Conservation (phyloP, 305 asterid genomes). For the Solanum hybrid region DNA sequence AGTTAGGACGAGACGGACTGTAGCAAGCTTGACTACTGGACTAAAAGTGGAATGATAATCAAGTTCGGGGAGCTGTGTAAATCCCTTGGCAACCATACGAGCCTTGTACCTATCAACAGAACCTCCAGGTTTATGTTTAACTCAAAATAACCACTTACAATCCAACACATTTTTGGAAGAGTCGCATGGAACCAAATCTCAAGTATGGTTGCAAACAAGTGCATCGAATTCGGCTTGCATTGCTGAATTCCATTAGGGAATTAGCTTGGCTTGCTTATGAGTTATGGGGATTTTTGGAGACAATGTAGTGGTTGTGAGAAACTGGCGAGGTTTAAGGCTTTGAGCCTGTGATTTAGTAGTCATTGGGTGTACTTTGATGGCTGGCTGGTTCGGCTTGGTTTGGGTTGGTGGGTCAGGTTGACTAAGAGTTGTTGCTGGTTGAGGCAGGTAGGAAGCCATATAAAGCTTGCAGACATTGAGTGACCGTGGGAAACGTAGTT, state of each 20-base stretch:
- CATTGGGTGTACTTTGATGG: background rate
- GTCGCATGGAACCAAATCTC: background rate
- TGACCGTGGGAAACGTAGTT: background rate
- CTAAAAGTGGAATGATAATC: background rate
- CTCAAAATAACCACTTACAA: background rate
- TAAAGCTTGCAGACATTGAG: background rate
- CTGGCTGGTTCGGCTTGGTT: background rate
- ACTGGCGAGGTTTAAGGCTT: background rate
- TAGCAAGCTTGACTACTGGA: background rate
- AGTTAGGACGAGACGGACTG: background rate
- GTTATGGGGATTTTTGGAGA: background rate
- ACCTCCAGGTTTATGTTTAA: no score
- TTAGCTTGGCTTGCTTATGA: background rate
- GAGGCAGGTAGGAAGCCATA: background rate
- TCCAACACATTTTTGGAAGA: background rate
- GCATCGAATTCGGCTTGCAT: background rate
- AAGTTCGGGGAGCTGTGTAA: background rate
- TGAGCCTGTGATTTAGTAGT: background rate
- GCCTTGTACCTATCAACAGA: background rate
- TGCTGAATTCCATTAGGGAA: background rate
- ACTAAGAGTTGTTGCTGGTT: no score
- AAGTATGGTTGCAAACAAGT: background rate
- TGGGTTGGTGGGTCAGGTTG: no score
- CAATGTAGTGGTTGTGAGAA: background rate
- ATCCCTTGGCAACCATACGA: background rate